Conservation (phyloP, 805 yeast genomes). For the Torulaspora delbrueckii region DNA sequence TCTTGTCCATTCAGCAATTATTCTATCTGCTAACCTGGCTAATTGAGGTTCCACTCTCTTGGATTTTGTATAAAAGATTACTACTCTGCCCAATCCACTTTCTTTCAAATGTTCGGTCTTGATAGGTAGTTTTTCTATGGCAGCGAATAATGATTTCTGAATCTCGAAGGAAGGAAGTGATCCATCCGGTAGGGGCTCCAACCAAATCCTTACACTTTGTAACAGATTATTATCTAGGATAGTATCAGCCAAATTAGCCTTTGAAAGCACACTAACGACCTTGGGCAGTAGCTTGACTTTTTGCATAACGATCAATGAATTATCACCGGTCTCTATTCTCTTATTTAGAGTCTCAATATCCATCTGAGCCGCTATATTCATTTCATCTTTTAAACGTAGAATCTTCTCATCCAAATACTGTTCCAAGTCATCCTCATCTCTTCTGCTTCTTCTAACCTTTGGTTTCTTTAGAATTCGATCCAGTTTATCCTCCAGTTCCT, state of each 20-base stretch:
- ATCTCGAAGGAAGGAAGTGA: conserved; percentile 96
- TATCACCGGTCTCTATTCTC: conserved; percentile 40
- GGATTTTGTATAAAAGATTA: conserved; percentile 87
- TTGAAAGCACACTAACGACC: conserved; percentile 69
- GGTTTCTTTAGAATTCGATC: conserved; percentile 70
- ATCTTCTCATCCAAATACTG: conserved; percentile 91
- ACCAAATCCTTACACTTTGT: conserved; percentile 93
- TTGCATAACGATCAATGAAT: conserved; percentile 42
- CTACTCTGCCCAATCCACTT: conserved; percentile 87
- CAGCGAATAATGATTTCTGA: conserved; percentile 76
- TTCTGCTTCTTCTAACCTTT: conserved; percentile 55
- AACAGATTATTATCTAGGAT: conserved; percentile 88
- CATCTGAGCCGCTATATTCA: conserved; percentile 81
- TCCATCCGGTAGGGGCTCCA: conserved; percentile 97
- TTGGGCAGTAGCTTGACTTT: conserved; percentile 76
- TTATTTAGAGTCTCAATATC: conserved; percentile 53
- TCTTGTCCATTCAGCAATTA: conserved; percentile 97
- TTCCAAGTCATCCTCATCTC: conserved; percentile 91
- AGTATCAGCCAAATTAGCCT: conserved; percentile 84
- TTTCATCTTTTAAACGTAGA: conserved; percentile 72
- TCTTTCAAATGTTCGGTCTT: conserved; percentile 94
- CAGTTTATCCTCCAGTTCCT: conserved; percentile 74
- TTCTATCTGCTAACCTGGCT: conserved; percentile 82
- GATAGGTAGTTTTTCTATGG: conserved; percentile 76
- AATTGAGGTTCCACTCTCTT: conserved; percentile 82